Conservation (phyloP, 352 stramenopile species). For the Blastocystis sp. region DNA sequence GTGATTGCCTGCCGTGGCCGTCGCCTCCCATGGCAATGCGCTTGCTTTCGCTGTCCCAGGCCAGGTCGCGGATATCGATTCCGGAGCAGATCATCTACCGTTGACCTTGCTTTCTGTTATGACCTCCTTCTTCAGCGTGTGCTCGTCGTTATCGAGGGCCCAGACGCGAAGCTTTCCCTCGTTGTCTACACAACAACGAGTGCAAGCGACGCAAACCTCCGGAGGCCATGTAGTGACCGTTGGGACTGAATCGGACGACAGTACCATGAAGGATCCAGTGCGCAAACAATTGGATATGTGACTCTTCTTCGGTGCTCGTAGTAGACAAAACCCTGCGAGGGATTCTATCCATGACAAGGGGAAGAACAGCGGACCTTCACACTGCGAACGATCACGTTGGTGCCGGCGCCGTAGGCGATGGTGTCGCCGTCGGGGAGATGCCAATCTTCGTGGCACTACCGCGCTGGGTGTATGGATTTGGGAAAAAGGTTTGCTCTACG, state of each 20-base stretch:
- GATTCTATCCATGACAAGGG: conserved; percentile 39
- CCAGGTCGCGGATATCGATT: conserved; percentile 81
- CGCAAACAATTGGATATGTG: conserved; percentile 17
- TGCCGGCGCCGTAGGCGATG: conserved; percentile 37
- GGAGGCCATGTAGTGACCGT: conserved; percentile 46
- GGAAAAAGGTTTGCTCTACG: conserved; percentile 61
- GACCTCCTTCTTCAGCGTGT: conserved; percentile 68
- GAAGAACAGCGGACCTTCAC: background rate
- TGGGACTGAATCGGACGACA: conserved; percentile 29
- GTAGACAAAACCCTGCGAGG: conserved; percentile 46
- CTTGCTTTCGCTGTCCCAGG: conserved; percentile 82
- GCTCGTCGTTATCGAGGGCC: conserved; percentile 58
- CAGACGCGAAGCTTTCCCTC: conserved; percentile 68
- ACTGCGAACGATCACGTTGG: conserved; percentile 39
- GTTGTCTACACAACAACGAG: conserved; percentile 14
- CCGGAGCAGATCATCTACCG: conserved; percentile 71
- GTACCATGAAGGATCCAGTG: background rate
- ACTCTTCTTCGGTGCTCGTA: conserved; percentile 47
- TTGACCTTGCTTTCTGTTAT: background rate
- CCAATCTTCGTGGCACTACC: conserved; percentile 36
- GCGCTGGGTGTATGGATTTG: conserved; percentile 46
- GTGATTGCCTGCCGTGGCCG: conserved; percentile 77
- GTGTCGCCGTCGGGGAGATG: conserved; percentile 40
- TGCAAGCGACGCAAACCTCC: conserved; percentile 1
- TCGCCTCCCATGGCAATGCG: conserved; percentile 81